Conservation (phyloP, 2,329 filamentous ascomycete species). For the Decorospora gaudefroyi region DNA sequence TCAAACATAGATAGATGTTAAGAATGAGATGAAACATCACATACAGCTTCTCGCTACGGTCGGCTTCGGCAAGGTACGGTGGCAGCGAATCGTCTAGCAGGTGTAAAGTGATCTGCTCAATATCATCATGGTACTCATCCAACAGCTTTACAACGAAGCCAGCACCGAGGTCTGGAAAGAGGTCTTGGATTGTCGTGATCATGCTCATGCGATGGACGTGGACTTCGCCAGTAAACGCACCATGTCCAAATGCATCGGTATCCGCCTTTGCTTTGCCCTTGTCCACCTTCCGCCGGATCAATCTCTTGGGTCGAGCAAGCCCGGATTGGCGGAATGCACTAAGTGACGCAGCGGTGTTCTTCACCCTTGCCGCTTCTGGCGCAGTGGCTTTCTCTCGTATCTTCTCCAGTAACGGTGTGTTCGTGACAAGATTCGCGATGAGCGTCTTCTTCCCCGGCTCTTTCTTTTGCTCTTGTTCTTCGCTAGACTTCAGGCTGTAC, state of each 20-base stretch:
- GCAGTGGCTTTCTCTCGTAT: slow-evolving; percentile 60
- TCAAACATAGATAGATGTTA: background rate
- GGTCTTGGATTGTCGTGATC: slow-evolving; percentile 86
- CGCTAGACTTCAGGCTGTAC: slow-evolving; percentile 75
- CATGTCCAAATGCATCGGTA: slow-evolving; percentile 44
- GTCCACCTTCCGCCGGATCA: slow-evolving; percentile 61
- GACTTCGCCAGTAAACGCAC: slow-evolving; percentile 53
- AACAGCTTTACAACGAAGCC: slow-evolving; percentile 79
- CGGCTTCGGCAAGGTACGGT: slow-evolving; percentile 64
- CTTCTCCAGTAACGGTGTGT: slow-evolving; percentile 73
- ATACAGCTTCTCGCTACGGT: slow-evolving; percentile 68
- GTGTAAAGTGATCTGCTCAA: slow-evolving; percentile 79
- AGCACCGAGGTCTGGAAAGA: slow-evolving; percentile 85
- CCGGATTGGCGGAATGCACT: slow-evolving; percentile 61
- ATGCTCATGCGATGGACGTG: slow-evolving; percentile 83
- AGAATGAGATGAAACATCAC: background rate
- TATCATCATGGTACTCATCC: slow-evolving; percentile 75
- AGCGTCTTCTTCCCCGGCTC: slow-evolving; percentile 60
- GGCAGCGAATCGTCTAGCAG: slow-evolving; percentile 79
- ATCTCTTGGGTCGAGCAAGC: slow-evolving; percentile 57
- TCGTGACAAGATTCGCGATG: slow-evolving; percentile 79
- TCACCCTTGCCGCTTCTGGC: slow-evolving; percentile 59
- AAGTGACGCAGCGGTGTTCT: slow-evolving; percentile 64
- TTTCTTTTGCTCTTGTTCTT: slow-evolving; percentile 62
- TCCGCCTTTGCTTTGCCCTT: slow-evolving; percentile 65